Conservation (phyloP, 192 early-diverging fungal genomes). For the Linnemannia schmuckeri region DNA sequence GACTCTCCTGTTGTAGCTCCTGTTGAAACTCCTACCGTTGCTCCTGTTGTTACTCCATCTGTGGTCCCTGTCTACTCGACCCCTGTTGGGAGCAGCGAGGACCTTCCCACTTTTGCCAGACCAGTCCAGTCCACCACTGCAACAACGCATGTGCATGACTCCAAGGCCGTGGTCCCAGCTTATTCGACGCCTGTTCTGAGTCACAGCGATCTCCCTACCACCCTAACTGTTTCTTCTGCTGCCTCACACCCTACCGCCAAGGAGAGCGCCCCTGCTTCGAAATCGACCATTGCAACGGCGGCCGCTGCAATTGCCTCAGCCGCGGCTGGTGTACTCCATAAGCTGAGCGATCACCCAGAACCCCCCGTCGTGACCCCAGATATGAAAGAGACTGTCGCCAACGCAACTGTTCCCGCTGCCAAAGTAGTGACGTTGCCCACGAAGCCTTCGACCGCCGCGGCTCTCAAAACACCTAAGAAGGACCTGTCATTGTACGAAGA, state of each 20-base stretch:
- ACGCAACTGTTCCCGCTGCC: not conserved
- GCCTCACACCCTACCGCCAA: no score
- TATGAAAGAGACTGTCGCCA: not conserved
- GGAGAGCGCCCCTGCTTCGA: no score
- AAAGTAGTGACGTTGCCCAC: not conserved
- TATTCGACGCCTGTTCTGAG: not conserved
- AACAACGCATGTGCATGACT: not conserved
- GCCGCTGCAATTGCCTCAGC: not conserved
- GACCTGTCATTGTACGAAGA: slow-evolving; percentile 6
- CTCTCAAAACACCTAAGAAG: slow-evolving; percentile 1
- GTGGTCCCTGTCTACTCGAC: slow-evolving; percentile 2
- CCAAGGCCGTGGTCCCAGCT: not conserved
- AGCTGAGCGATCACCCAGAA: not conserved
- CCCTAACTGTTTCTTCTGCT: not conserved
- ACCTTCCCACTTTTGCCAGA: not conserved
- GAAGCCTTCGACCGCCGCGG: not conserved
- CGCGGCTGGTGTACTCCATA: not conserved
- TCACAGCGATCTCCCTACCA: not conserved
- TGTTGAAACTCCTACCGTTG: no score
- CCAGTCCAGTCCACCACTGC: not conserved
- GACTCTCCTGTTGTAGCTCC: not conserved
- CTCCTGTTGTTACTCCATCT: not conserved
- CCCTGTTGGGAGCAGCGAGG: not conserved
- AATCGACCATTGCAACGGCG: not conserved
- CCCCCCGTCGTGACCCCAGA: not conserved